Evolutionary conservation across 2,329 filamentous ascomycete genomes (phyloP).

Genomic region (Ascochyta rabiei): DNA sequence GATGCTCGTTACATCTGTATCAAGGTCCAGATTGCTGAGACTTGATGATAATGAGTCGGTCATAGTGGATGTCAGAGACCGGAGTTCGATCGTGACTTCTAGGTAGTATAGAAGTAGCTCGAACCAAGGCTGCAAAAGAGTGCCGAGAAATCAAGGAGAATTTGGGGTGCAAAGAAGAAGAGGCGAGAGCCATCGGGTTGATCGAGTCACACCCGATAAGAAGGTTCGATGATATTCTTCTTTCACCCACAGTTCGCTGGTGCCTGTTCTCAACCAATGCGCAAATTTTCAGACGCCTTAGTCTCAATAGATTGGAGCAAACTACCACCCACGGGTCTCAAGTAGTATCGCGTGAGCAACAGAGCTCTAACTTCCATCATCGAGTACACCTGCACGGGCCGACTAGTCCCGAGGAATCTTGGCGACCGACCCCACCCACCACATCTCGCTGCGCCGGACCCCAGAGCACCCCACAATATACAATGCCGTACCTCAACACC

Average conservation of each 20-base stretch:
- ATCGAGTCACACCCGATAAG: constrained; percentile 11
- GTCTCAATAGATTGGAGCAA: background rate
- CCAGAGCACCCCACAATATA: constrained; percentile 19
- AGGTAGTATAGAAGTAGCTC: too few species aligned
- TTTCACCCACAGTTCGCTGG: background rate
- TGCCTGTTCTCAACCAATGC: background rate
- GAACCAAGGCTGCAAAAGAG: background rate
- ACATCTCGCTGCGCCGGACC: constrained; percentile 21
- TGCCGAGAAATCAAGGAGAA: background rate
- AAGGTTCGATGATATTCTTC: constrained; percentile 19
- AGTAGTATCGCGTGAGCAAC: constrained; percentile 5
- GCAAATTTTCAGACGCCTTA: background rate
- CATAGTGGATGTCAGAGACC: constrained; percentile 13
- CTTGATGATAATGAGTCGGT: constrained; percentile 19
- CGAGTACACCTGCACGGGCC: constrained; percentile 1
- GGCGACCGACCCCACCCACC: constrained; percentile 34
- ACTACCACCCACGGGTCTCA: too few species aligned
- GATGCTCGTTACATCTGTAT: constrained; percentile 5
- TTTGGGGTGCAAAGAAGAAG: background rate
- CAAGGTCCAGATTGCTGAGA: constrained; percentile 20
- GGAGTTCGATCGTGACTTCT: too few species aligned
- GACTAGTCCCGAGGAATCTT: constrained; percentile 10
- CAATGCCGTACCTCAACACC: constrained; percentile 80
- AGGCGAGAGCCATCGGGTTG: constrained; percentile 11
- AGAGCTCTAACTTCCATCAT: background rate